A percentile compares a stretch with the other conserved stretches of the same genome.
phyloP scores from a whole-genome alignment of 345 rosid species.

The Corchorus capsularis region DNA sequence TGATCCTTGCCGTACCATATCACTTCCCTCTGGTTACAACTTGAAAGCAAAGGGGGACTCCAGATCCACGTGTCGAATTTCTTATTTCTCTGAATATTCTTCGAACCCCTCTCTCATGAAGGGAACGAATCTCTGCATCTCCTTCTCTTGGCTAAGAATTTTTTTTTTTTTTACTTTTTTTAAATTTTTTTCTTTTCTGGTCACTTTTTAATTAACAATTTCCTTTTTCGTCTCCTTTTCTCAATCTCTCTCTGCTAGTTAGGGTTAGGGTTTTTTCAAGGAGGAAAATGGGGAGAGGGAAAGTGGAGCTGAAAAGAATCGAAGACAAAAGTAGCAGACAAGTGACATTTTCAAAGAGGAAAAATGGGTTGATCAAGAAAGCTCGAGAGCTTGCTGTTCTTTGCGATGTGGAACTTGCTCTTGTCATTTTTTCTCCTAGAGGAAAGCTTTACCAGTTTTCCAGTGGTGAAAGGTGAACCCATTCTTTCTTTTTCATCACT shows the following conservation, averaged over 20 bases:
- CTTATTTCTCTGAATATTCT: too few relatives aligned
- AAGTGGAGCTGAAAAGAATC: conserved; percentile 30
- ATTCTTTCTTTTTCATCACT: too few relatives aligned
- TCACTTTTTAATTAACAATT: not conserved
- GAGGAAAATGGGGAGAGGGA: conserved; percentile 18
- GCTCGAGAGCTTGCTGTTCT: conserved; percentile 28
- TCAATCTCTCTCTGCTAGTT: not conserved
- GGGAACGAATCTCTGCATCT: too few relatives aligned
- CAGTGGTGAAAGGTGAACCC: conserved; percentile 9
- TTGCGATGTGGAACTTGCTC: conserved; percentile 29
- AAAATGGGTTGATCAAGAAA: conserved; percentile 31
- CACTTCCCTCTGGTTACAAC: too few relatives aligned
- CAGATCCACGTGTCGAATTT: too few relatives aligned
- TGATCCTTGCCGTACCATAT: too few relatives aligned
- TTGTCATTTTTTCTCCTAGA: conserved; percentile 24
- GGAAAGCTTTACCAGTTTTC: conserved; percentile 32
- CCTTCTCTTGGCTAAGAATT: too few relatives aligned
- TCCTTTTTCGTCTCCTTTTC: not conserved
- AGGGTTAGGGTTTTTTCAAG: not conserved
- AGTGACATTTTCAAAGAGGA: conserved; percentile 29
- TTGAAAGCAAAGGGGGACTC: too few relatives aligned
- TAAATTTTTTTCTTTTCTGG: too few relatives aligned
- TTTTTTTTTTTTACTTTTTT: too few relatives aligned
- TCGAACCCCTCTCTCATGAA: too few relatives aligned
- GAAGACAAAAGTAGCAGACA: conserved; percentile 26